phyloP scores from a whole-genome alignment of 352 stramenopile genomes.

The Thalassiosira ordinaria region DNA sequence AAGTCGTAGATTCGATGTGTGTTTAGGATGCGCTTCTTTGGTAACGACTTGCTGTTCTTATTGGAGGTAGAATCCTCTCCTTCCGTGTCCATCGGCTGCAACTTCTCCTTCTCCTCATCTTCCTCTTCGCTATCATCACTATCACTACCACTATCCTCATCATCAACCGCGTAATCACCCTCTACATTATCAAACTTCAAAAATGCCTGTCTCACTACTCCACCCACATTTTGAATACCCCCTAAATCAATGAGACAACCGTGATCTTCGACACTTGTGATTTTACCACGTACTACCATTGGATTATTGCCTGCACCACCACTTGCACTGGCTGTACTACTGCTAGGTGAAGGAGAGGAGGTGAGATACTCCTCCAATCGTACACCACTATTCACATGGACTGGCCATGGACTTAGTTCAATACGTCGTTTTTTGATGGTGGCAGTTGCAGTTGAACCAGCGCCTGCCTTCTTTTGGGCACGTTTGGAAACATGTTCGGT shows the following conservation, averaged over 20 bases:
- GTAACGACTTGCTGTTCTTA: too few relatives aligned
- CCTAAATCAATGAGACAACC: slow-evolving; percentile 92
- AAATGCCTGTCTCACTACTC: slow-evolving; percentile 86
- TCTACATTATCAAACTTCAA: slow-evolving; percentile 81
- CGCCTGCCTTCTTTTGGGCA: background rate
- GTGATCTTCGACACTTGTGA: slow-evolving; percentile 93
- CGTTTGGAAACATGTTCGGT: slow-evolving; percentile 30
- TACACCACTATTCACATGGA: slow-evolving; percentile 89
- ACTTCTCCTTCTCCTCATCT: slow-evolving; percentile 6
- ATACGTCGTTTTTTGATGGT: slow-evolving; percentile 83
- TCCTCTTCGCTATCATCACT: slow-evolving; percentile 25
- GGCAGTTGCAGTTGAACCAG: background rate
- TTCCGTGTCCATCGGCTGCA: background rate
- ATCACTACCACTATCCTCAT: slow-evolving; percentile 62
- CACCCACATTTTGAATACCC: slow-evolving; percentile 40
- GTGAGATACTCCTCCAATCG: slow-evolving; percentile 62
- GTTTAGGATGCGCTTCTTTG: slow-evolving; percentile 70
- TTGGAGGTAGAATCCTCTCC: too few relatives aligned
- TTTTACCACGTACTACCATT: slow-evolving; percentile 88
- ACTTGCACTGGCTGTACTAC: slow-evolving; percentile 5
- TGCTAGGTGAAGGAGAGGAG: background rate
- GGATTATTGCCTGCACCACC: too few relatives aligned
- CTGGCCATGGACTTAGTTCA: slow-evolving; percentile 89
- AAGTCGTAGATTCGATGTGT: slow-evolving; percentile 70
- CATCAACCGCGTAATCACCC: slow-evolving; percentile 58